Conservation (phyloP, 2,329 filamentous ascomycete species). For the Beauveria brongniartii region DNA sequence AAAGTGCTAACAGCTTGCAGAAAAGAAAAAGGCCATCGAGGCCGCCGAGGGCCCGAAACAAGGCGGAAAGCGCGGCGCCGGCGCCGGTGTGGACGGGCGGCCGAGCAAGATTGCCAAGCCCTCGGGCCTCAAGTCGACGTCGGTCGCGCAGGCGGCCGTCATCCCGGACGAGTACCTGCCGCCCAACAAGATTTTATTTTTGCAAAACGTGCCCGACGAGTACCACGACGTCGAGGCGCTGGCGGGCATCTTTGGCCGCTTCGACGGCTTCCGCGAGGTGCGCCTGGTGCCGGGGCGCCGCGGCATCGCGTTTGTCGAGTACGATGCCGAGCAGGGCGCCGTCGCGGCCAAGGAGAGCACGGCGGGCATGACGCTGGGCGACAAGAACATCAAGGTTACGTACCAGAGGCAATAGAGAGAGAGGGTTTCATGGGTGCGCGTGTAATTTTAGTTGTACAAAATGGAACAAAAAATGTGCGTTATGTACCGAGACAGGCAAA, state of each 20-base stretch:
- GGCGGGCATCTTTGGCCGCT: slow-evolving; percentile 73
- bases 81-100: slow-evolving; percentile 40
- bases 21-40: slow-evolving; percentile 74
- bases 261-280: slow-evolving; percentile 91
- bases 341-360: slow-evolving; percentile 93
- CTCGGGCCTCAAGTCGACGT: slow-evolving; percentile 66
- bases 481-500: no score
- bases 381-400: slow-evolving; percentile 83
- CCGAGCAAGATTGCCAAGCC: slow-evolving; percentile 56
- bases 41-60: slow-evolving; percentile 71
- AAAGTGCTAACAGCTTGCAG: slow-evolving; percentile 23
- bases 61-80: slow-evolving; percentile 50
- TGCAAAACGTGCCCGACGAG: slow-evolving; percentile 85
- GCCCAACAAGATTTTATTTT: slow-evolving; percentile 92
- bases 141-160: slow-evolving; percentile 57
- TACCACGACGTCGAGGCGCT: slow-evolving; percentile 69
- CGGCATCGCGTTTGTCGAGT: slow-evolving; percentile 94
- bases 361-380: slow-evolving; percentile 69
- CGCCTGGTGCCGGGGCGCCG: slow-evolving; percentile 77
- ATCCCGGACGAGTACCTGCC: slow-evolving; percentile 97
- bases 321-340: slow-evolving; percentile 80
- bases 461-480: background rate
- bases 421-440: no score
- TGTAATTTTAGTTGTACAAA: slow-evolving; percentile 6
- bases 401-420: slow-evolving; percentile 74